Base-by-base conservation (phyloP, 2,329 filamentous ascomycete genomes). In the Xylariales sp. region DNA sequence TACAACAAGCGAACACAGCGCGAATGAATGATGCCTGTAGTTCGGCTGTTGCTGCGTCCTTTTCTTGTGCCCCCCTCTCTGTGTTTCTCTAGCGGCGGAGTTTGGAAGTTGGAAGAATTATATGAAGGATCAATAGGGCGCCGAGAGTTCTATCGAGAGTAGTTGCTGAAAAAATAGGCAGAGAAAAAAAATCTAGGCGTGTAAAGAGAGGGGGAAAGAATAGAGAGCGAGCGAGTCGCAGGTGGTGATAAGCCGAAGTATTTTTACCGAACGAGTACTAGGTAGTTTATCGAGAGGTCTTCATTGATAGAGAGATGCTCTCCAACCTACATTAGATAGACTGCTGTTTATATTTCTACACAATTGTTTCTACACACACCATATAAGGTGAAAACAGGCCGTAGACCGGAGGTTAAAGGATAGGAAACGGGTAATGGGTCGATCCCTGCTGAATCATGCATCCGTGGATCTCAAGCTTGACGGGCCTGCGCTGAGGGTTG, bases 1-100 rank as follows among this genome's bases (percentile, higher is more conserved):
- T 83, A 84, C 81, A 81, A 81, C 81, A 71, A 74, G 75, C 77
- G 74, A 75, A 78, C 79, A 81, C 80, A 78, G 73, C 78, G 81
- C 78, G 70, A 71, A 46, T 71, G 23, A 23, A 23, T 23, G 70
- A 54, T 32, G 46, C 52, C 49, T 45, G 63, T 62, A 48, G 48
- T 49, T 58, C 56, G 39, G 62, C 65, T 65, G 58, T 65, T 64
- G 55, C 54, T 49, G 53, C 50, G 61, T 55, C 60, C 48, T 28
- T 39, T 8, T 39, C 16, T 36, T 14, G 23, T 23, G 23, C 9
- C 10, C 39, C 12, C 5, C 14, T 14, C 39, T 41, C 14, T 41
- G 36, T 23, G 23, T 23, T 23, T 23, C 8, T 39, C 8, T 39
- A 39, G 36, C 8, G 2, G 39, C 14, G 2, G 39, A 43, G 16